Evolutionary conservation across 2,329 filamentous ascomycete genomes (phyloP).

Genomic region (Zymoseptoria tritici): DNA sequence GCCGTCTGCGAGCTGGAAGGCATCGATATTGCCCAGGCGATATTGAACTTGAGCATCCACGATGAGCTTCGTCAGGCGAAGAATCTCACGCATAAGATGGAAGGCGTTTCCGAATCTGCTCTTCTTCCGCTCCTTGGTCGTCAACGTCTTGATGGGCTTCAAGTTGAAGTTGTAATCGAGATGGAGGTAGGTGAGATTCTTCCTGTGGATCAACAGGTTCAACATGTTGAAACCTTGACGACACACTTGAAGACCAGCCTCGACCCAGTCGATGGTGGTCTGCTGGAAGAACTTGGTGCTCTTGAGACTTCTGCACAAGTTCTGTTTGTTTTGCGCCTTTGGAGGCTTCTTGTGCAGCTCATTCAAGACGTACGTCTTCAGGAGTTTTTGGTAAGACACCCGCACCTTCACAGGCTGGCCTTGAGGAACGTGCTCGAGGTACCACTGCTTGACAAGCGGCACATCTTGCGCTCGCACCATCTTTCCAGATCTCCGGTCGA

Average conservation of each 20-base stretch:
- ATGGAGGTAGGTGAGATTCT: slow-evolving; percentile 96
- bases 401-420: slow-evolving; percentile 93
- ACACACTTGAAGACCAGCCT: slow-evolving; percentile 95
- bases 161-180: slow-evolving; percentile 99
- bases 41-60: slow-evolving; percentile 98
- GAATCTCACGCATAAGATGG: slow-evolving; percentile 95
- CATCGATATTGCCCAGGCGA: slow-evolving; percentile 93
- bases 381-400: slow-evolving; percentile 94
- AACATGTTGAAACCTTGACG: slow-evolving; percentile 99
- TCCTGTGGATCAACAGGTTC: slow-evolving; percentile 92
- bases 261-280: slow-evolving; percentile 98
- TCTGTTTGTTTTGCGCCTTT: slow-evolving; percentile 92
- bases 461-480: slow-evolving; percentile 98
- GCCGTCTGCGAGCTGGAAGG: slow-evolving; percentile 95
- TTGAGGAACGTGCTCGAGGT: slow-evolving; percentile 86
- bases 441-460: slow-evolving; percentile 95
- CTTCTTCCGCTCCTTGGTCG: slow-evolving; percentile 98
- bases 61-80: slow-evolving; percentile 92
- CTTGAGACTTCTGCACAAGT: slow-evolving; percentile 80
- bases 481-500: slow-evolving; percentile 83
- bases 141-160: slow-evolving; percentile 97
- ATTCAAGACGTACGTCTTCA: slow-evolving; percentile 94
- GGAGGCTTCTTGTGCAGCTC: slow-evolving; percentile 93
- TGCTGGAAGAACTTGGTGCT: slow-evolving; percentile 99
- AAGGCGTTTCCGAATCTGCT: slow-evolving; percentile 98